Evolutionary conservation across 2,329 filamentous ascomycete species (phyloP).

Genomic region (Domatiomyces catenatus): DNA sequence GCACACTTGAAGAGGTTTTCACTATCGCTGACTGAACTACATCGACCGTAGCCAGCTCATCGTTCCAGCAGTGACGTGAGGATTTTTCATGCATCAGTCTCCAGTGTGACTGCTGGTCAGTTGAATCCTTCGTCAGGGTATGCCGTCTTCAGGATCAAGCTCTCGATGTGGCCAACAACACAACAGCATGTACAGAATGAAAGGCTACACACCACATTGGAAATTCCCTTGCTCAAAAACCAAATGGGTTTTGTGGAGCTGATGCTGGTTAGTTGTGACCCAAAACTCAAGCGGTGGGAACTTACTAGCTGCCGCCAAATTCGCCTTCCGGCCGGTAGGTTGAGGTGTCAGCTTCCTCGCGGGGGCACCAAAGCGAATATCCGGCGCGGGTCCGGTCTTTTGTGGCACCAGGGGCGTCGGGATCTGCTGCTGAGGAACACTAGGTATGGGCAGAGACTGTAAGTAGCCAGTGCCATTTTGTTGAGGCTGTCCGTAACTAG

Average conservation of each 20-base stretch:
- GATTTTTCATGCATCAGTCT: not conserved
- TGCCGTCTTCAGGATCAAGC: not conserved
- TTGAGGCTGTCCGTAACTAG: conserved; percentile 11
- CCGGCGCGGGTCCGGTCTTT: conserved; percentile 71
- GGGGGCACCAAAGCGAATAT: conserved; percentile 72
- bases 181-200: not conserved
- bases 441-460: conserved; percentile 36
- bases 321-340: conserved; percentile 76
- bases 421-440: conserved; percentile 42
- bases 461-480: conserved; percentile 33
- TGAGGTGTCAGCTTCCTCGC: conserved; percentile 71
- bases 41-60: not conserved
- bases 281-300: conserved; percentile 23
- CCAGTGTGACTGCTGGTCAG: not conserved
- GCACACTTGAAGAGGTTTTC: not conserved
- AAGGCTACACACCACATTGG: not conserved
- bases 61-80: not conserved
- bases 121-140: not conserved
- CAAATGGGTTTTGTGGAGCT: conserved; percentile 58
- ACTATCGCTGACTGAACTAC: not conserved
- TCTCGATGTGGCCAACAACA: not conserved
- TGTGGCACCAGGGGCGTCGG: conserved; percentile 54
- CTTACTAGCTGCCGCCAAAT: conserved; percentile 91
- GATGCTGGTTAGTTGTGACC: conserved; percentile 11
- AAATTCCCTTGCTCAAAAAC: conserved; percentile 33